Evolutionary conservation across 108 stramenopile genomes (phyloP), one percentile per base, ranked within the genome.

Genomic region (Fistulifera pelliculosa): DNA sequence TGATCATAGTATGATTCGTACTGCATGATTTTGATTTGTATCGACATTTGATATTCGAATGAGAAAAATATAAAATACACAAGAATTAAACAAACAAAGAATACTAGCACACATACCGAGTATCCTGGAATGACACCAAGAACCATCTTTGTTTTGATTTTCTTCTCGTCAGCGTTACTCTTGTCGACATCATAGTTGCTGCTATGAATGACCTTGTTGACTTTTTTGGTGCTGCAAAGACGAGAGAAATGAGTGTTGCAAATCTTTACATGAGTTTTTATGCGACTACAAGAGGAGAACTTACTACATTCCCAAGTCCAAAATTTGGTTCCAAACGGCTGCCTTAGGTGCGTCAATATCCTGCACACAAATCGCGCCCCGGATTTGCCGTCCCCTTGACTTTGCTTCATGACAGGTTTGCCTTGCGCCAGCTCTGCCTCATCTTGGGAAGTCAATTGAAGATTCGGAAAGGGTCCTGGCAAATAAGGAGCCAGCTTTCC

Each of bases 361-460:
- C 60, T 86, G 80, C 15, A 85, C 76, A 41, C 83, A 85, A 57
- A 85, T 65, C 41, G 76, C 78, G 19, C 69, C 64, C 82, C 82
- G 16, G 51, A 65, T 15, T 51, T 17, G 17, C 47, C 59, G 1
- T 50, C 61, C 4, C 56, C 56, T 19, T 39, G 18, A 7, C 54
- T 31, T 60, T 85, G 83, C 50, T 75, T 85, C 79, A 80, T 85
- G 39, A 85, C 74, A 1, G 76, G 53, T 25, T 79, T 77, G 12
- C 75, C 79, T 8, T 49, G 16, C 3, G 56, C 49, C 31, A 85
- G 48, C 12, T 19, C 38, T 21, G 60, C 38, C 45, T 77, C 71
- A 27, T 80, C 78, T 4, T 47, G 58, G 12, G 39, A 52, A 25
- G 60, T 45, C 26, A 85, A 54, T 1, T 51, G 39, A 13, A 79